These are phyloP conservation scores for Zychaea mexicana DNA, from an alignment of 371 early-diverging fungal genomes.

Conservation along the genomic window DNA sequence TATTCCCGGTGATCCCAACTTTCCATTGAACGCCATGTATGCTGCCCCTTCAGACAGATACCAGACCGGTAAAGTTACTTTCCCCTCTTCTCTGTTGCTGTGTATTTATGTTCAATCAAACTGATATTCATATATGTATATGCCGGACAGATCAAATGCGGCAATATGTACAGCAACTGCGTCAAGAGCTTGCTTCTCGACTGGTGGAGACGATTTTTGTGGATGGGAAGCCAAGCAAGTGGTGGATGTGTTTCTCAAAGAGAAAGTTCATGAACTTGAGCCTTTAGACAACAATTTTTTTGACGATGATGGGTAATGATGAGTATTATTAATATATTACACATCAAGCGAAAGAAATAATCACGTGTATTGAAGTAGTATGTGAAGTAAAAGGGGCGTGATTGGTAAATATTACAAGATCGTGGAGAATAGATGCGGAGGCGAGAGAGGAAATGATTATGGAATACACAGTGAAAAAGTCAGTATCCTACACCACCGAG, in stretches of 20 bases:
- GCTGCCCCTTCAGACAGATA: slow-evolving; percentile 69
- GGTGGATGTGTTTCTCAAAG: slow-evolving; percentile 98
- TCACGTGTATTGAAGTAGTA: no score
- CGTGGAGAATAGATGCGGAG: no score
- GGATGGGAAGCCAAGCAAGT: slow-evolving; percentile 87
- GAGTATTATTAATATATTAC: not conserved
- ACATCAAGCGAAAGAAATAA: no score
- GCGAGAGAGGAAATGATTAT: not conserved
- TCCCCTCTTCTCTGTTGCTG: not conserved
- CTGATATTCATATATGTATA: not conserved
- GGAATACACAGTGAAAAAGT: not conserved
- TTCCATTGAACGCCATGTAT: slow-evolving; percentile 92
- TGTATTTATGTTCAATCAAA: not conserved
- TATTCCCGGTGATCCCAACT: slow-evolving; percentile 90
- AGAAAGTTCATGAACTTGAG: slow-evolving; percentile 94
- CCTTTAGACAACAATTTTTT: slow-evolving; percentile 10
- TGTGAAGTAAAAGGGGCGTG: not conserved
- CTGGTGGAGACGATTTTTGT: slow-evolving; percentile 80
- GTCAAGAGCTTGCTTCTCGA: slow-evolving; percentile 85
- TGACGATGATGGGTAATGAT: not conserved
- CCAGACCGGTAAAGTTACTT: slow-evolving; percentile 69
- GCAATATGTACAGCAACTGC: slow-evolving; percentile 87
- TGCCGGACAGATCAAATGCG: slow-evolving; percentile 71
- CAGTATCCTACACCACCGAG: slow-evolving; percentile 19
- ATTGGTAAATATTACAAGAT: not conserved